Percentiles rank a stretch among this genome's conserved stretches.
Evolutionary conservation across 495 filamentous ascomycete genomes (phyloP).

Genomic region (Lasiosphaeria hispida): DNA sequence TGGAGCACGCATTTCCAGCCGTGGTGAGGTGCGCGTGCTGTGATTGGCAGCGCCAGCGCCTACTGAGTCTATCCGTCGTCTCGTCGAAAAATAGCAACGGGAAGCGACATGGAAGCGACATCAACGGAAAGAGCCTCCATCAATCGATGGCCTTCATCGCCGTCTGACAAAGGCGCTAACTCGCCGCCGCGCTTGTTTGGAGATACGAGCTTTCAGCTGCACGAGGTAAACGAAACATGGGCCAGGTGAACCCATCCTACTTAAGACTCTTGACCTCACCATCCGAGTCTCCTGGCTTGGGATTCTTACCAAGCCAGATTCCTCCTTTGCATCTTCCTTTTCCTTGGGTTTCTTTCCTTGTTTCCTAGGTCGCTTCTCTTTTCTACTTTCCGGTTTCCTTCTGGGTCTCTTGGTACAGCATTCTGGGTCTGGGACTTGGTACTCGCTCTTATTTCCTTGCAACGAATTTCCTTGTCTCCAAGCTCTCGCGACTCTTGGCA

Average conservation of each 20-base stretch:
- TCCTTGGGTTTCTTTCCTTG: conserved; percentile 22
- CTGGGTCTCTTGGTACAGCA: conserved; percentile 16
- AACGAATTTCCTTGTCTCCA: conserved; percentile 21
- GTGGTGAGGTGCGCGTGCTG: not conserved
- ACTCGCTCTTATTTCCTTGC: conserved; percentile 20
- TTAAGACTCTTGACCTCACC: not conserved
- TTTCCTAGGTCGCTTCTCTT: conserved; percentile 27
- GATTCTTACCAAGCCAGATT: conserved; percentile 14
- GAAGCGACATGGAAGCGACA: not conserved
- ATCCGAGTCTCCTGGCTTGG: conserved; percentile 1
- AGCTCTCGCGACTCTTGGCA: conserved; percentile 21
- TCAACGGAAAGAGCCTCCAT: conserved; percentile 1
- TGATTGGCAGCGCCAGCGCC: conserved; percentile 20
- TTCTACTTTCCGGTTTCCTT: conserved; percentile 17
- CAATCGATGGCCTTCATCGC: conserved; percentile 7
- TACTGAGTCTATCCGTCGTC: conserved; percentile 15
- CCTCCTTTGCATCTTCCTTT: conserved; percentile 23
- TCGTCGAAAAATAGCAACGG: conserved; percentile 15
- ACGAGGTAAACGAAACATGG: conserved; percentile 5
- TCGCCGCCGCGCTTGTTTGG: conserved; percentile 9
- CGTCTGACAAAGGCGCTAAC: conserved; percentile 5
- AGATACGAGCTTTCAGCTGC: not conserved
- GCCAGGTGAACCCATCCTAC: not conserved
- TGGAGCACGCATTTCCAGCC: conserved; percentile 8
- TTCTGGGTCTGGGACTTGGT: conserved; percentile 13